These are phyloP conservation scores for Bonia amplexicaulis DNA, from an alignment of 176 grass and related monocot genomes.

Conservation along the genomic window DNA sequence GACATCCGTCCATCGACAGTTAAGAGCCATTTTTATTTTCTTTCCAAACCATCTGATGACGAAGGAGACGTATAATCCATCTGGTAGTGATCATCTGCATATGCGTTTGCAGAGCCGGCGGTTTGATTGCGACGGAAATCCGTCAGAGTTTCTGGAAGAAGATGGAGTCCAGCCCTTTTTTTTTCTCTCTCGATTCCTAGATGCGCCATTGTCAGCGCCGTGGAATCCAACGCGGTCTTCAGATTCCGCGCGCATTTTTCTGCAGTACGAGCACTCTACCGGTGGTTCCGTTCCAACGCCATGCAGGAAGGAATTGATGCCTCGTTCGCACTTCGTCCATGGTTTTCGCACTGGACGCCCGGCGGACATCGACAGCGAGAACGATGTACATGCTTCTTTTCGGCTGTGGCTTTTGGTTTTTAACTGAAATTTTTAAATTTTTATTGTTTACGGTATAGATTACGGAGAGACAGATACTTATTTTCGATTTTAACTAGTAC, in stretches of 20 bases:
- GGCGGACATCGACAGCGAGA: neutral
- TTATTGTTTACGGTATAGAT: too few species aligned
- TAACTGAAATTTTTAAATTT: too few species aligned
- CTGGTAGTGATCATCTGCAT: neutral
- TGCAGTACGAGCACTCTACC: neutral
- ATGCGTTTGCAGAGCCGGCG: neutral
- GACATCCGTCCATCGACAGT: neutral
- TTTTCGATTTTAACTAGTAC: too few species aligned
- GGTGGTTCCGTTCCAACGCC: neutral
- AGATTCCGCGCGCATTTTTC: neutral
- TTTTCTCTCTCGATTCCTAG: neutral
- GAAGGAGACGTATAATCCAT: neutral
- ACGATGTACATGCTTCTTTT: neutral
- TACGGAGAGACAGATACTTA: too few species aligned
- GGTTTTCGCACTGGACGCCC: neutral
- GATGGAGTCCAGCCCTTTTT: neutral
- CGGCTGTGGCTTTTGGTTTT: fast-evolving
- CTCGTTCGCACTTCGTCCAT: neutral
- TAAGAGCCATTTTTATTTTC: too few species aligned
- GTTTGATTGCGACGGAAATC: neutral
- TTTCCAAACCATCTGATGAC: neutral
- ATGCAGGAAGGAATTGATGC: neutral
- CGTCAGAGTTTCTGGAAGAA: neutral
- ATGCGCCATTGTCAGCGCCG: neutral
- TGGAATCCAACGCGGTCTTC: neutral